Conservation (phyloP, 495 filamentous ascomycete species). For the Penicillium arizonense region DNA sequence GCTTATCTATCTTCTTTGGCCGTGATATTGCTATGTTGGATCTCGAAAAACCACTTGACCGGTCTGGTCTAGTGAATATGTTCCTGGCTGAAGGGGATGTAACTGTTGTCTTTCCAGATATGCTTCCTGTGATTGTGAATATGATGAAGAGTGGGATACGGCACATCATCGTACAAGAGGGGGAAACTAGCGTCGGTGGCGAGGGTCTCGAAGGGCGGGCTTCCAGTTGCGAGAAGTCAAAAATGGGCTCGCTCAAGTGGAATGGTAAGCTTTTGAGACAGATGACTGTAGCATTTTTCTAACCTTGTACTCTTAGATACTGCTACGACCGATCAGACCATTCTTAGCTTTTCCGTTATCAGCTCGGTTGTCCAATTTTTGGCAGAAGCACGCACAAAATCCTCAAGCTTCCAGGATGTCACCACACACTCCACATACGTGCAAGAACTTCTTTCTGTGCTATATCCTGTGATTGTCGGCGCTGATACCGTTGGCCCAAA, state of each 20-base stretch:
- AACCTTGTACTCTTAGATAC: constrained; percentile 7
- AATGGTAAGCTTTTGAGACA: constrained; percentile 13
- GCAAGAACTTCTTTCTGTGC: constrained; percentile 68
- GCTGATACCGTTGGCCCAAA: constrained; percentile 78
- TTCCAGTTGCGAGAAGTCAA: constrained; percentile 11
- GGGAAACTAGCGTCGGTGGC: neutral
- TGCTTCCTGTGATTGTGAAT: constrained; percentile 74
- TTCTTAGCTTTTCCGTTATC: constrained; percentile 47
- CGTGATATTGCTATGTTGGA: constrained; percentile 73
- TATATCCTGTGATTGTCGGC: constrained; percentile 85
- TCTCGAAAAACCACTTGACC: constrained; percentile 69
- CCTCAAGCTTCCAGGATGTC: constrained; percentile 75
- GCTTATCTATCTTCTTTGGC: constrained; percentile 86
- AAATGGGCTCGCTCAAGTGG: constrained; percentile 16
- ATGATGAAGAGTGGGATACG: constrained; percentile 85
- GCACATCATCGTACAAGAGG: constrained; percentile 30
- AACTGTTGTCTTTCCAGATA: constrained; percentile 71
- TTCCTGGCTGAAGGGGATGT: constrained; percentile 56
- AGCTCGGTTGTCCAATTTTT: constrained; percentile 77
- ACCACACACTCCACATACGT: constrained; percentile 73
- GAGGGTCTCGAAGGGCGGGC: constrained; percentile 7
- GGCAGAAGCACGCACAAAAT: constrained; percentile 70
- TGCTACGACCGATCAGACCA: constrained; percentile 4
- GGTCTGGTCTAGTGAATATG: constrained; percentile 66
- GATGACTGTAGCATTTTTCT: neutral